Base-by-base conservation (phyloP, 2,329 filamentous ascomycete species). In the Aspergillus sp. region DNA sequence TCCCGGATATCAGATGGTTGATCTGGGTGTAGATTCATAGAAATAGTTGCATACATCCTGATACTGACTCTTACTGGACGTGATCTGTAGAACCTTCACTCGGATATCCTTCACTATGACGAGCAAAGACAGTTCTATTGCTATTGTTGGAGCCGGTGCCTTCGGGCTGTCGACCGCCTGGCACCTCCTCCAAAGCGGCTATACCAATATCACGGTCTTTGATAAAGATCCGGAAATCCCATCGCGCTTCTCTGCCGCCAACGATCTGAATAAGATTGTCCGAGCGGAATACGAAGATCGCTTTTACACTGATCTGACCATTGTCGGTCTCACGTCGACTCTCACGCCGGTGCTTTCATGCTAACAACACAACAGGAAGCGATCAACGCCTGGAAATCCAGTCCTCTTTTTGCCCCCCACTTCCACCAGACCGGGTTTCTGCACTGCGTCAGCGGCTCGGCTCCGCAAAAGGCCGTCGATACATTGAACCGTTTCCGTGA, bases 261-360 rank as follows among this genome's bases (percentile, higher is more conserved):
- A 83, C 53, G 81, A 86, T 56, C 62, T 85, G 21, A 86, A 85
- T 64, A 86, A 86, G 65, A 85, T 85, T 50, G 72, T 85, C 32
- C 75, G 82, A 2, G 80, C 78, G 4, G 81, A 85, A 57, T 85
- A 85, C 53, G 79, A 82, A 55, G 80, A 84, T 53, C 70, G 73
- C 0, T 82, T 81, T 50, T 84, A 85, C 53, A 80, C 80, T 0
- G 71, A 81, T 2, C 61, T 84, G 41, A 77, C 81, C 1, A 67
- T 83, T 49, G 79, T 80, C 66, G 53, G 72, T 58, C 3, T 11
- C 17, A 9, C 9, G 6, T 46, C 17, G 16, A 14, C 5, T 40
- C 11, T 21, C 4, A 20, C 9, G 16, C 1, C 13, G 3, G 32
- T 16, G 7, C 14, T 5, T 1, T 17, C 23, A 25, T 29, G 47